Evolutionary conservation across 805 yeast genomes (phyloP), one percentile per base, ranked within the genome.

Genomic region (Suhomyces xylopsoci): DNA sequence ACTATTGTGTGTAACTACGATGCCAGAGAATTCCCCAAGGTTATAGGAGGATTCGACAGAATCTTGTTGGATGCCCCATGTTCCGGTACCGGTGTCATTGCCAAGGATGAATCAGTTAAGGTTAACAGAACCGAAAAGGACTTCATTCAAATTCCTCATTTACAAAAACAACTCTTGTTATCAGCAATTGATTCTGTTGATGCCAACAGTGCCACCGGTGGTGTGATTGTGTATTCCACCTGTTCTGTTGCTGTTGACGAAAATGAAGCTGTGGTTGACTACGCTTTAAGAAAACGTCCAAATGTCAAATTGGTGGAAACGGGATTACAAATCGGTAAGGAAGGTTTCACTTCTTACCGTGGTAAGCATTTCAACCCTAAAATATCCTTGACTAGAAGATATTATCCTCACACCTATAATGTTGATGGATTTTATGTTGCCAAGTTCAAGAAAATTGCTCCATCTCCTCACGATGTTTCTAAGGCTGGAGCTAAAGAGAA

Each of bases 371-470:
- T 92, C 79, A 84, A 88, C 67, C 81, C 89, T 44, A 82, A 82
- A 60, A 69, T 94, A 51, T 81, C 83, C 48, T 74, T 93, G 62
- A 92, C 98, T 2, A 84, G 97, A 78, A 84, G 99, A 71, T 94
- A 93, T 73, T 94, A 94, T 69, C 99, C 99, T 51, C 99, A 94
- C 74, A 92, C 97, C 25, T 94, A 94, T 69, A 94, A 94, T 70
- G 99, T 94, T 51, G 99, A 94, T 73, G 99, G 99, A 22, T 94
- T 94, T 81, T 94, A 77, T 70, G 99, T 94, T 54, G 99, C 99
- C 51, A 94, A 93, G 71, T 90, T 94, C 79, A 84, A 89, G 76
- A 94, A 94, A 81, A 84, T 82, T 57, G 96, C 92, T 0, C 78
- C 97, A 55, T 85, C 96, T 58, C 87, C 92, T 46, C 88, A 87